Evolutionary conservation across 2,329 filamentous ascomycete species (phyloP).

Genomic region (Nothophoma quercina): DNA sequence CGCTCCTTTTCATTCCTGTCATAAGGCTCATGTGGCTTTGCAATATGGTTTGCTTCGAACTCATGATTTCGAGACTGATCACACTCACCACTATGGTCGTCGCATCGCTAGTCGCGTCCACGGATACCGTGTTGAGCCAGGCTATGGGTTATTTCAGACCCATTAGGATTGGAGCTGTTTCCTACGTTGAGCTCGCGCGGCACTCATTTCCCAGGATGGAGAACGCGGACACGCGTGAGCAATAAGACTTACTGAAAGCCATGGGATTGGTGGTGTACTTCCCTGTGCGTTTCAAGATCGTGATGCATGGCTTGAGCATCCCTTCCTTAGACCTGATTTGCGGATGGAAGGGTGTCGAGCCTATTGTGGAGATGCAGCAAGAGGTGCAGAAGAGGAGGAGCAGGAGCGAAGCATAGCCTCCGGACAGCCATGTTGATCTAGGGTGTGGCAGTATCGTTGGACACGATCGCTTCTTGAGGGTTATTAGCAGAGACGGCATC

Average conservation of each 20-base stretch:
- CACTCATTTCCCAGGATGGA: constrained; percentile 54
- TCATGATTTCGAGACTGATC: constrained; percentile 63
- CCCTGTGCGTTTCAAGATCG: constrained; percentile 56
- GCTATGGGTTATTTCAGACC: constrained; percentile 65
- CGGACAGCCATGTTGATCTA: constrained; percentile 49
- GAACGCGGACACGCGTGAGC: constrained; percentile 49
- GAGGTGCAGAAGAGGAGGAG: constrained; percentile 50
- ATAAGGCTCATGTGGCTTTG: constrained; percentile 70
- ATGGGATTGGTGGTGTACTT: constrained; percentile 58
- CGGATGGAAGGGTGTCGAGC: constrained; percentile 49
- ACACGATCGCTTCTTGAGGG: constrained; percentile 55
- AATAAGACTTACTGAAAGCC: constrained; percentile 51
- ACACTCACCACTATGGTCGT: constrained; percentile 62
- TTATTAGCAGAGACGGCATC: background rate
- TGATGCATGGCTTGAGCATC: constrained; percentile 60
- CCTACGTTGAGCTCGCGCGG: constrained; percentile 57
- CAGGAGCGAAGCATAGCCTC: constrained; percentile 47
- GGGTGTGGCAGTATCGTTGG: constrained; percentile 43
- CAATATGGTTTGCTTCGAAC: constrained; percentile 64
- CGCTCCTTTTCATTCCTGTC: constrained; percentile 63
- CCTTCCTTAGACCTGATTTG: constrained; percentile 54
- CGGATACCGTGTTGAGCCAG: constrained; percentile 69
- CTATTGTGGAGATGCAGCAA: constrained; percentile 51
- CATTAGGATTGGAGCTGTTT: constrained; percentile 54
- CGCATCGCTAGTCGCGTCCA: constrained; percentile 67